Evolutionary conservation across 73 alveolate species (phyloP).

Genomic region (Tetrahymena borealis): DNA sequence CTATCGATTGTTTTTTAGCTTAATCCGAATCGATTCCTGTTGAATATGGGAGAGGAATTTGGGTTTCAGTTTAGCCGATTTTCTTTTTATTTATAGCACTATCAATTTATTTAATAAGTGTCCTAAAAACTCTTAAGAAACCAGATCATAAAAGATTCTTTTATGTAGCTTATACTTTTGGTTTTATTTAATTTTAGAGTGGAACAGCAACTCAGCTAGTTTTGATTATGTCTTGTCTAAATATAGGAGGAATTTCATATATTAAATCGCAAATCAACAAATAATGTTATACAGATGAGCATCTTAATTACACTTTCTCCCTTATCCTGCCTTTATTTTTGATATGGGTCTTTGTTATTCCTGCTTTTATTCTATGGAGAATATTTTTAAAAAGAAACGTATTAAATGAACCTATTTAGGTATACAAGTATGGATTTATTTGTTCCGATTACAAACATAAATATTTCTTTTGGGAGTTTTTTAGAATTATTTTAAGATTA

Average conservation of each 20-base stretch:
- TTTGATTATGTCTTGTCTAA: not conserved
- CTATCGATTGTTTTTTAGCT: not conserved
- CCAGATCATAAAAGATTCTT: not conserved
- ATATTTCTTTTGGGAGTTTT: not conserved
- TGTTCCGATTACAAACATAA: not conserved
- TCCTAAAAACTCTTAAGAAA: not conserved
- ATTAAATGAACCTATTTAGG: not conserved
- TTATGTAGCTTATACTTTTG: not conserved
- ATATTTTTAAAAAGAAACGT: not conserved
- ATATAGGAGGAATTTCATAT: not conserved
- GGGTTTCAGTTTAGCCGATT: not conserved
- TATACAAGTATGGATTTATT: not conserved
- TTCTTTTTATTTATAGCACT: not conserved
- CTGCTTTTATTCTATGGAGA: not conserved
- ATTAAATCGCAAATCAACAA: not conserved
- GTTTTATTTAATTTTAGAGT: not conserved
- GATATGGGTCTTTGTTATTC: not conserved
- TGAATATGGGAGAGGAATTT: not conserved
- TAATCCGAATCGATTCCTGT: not conserved
- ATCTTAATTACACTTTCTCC: not conserved
- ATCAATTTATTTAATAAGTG: not conserved
- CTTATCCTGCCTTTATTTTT: not conserved
- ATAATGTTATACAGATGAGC: not conserved
- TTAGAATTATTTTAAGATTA: not conserved
- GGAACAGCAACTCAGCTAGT: not conserved